phyloP scores from a whole-genome alignment of 2,329 filamentous ascomycete genomes.

The Camillea tinctor region DNA sequence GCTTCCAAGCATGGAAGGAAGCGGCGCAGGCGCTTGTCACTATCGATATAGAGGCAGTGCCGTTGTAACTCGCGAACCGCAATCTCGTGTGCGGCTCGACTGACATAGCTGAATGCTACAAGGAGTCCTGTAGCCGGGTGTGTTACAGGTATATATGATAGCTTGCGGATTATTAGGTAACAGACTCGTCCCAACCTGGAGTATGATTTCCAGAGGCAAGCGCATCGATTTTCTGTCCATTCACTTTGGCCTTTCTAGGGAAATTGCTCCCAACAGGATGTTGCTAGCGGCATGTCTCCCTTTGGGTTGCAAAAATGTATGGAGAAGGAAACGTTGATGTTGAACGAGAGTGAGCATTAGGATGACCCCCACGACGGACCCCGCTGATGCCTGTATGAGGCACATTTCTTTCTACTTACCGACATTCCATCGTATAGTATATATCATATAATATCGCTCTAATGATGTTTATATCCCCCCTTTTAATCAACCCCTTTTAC shows the following conservation, averaged over 20 bases:
- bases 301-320: too few species aligned
- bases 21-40: conserved; percentile 33
- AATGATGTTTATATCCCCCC: too few species aligned
- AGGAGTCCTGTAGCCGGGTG: conserved; percentile 44
- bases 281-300: neutral
- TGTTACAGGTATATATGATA: conserved; percentile 38
- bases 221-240: conserved; percentile 1
- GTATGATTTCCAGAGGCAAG: conserved; percentile 7
- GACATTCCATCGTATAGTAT: too few species aligned
- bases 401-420: too few species aligned
- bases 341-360: too few species aligned
- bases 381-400: too few species aligned
- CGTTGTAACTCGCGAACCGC: conserved; percentile 44
- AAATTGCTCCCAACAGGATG: neutral
- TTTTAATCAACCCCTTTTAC: too few species aligned
- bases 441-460: too few species aligned
- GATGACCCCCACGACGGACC: too few species aligned
- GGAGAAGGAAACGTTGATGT: too few species aligned
- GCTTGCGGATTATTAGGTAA: conserved; percentile 6
- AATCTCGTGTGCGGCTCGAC: conserved; percentile 39
- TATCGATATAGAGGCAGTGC: conserved; percentile 46
- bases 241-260: neutral
- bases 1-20: conserved; percentile 31
- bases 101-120: conserved; percentile 43
- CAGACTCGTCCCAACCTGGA: conserved; percentile 6